phyloP scores from a whole-genome alignment of 2,329 filamentous ascomycete species.

The Conoideocrella luteorostrata region DNA sequence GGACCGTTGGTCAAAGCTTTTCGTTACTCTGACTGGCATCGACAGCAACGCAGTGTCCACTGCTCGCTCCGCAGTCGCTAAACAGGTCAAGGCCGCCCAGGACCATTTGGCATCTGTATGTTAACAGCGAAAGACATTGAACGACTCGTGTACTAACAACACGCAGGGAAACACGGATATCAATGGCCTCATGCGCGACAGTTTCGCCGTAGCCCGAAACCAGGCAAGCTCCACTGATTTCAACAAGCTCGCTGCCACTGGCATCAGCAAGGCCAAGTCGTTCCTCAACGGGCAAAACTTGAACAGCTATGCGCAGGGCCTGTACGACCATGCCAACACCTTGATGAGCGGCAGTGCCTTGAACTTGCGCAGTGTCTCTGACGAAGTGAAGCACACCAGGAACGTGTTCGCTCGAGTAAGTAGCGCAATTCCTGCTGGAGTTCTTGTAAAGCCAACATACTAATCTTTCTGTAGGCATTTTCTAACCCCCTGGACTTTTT shows the following conservation, averaged over 20 bases:
- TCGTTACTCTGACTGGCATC: not conserved
- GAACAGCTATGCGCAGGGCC: not conserved
- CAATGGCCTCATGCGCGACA: not conserved
- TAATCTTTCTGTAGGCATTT: not conserved
- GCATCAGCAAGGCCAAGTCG: not conserved
- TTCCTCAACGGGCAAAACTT: not conserved
- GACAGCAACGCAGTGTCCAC: not conserved
- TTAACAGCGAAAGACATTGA: not conserved
- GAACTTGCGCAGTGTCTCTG: not conserved
- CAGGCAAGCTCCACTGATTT: not conserved
- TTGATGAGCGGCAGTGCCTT: not conserved
- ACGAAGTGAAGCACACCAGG: not conserved
- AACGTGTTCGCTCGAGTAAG: not conserved
- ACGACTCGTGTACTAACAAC: not conserved
- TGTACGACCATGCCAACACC: not conserved
- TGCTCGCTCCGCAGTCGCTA: not conserved
- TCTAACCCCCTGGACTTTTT: not conserved
- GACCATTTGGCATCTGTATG: not conserved
- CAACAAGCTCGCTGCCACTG: not conserved
- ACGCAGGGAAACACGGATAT: not conserved
- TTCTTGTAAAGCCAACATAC: too few species aligned
- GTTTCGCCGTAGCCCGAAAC: not conserved
- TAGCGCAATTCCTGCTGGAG: not conserved
- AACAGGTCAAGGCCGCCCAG: not conserved
- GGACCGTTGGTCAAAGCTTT: not conserved